phyloP scores from a whole-genome alignment of 805 yeast species.

The Candida ortonii region DNA sequence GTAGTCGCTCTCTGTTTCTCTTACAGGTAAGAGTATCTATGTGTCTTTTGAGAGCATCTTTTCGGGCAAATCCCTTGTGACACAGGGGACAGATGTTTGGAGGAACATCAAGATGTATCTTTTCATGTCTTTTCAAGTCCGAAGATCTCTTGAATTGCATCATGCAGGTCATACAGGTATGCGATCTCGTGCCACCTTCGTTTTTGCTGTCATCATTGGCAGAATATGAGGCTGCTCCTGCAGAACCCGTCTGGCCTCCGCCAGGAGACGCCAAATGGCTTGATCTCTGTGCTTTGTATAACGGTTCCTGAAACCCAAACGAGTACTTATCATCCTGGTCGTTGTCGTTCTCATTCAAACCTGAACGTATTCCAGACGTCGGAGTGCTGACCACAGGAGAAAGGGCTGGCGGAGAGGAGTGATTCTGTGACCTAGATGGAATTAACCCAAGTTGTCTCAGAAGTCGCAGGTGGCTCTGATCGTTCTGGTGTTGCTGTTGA shows the following conservation, averaged over 20 bases:
- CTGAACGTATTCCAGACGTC: too few relatives aligned
- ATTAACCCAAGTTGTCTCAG: slow-evolving; percentile 14
- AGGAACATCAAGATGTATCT: slow-evolving; percentile 66
- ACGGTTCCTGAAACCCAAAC: too few relatives aligned
- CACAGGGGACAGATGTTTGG: slow-evolving; percentile 75
- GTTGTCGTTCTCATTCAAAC: too few relatives aligned
- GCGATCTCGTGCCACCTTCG: slow-evolving; percentile 12
- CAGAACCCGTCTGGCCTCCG: too few relatives aligned
- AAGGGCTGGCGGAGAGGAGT: slow-evolving; percentile 1
- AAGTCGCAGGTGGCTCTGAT: slow-evolving; percentile 5
- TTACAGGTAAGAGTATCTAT: slow-evolving; percentile 71
- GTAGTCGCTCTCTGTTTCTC: slow-evolving; percentile 59
- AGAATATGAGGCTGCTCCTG: too few relatives aligned
- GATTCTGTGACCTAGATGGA: not conserved
- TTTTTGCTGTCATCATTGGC: not conserved
- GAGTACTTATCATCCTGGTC: too few relatives aligned
- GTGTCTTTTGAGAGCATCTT: slow-evolving; percentile 79
- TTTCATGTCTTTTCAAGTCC: slow-evolving; percentile 71
- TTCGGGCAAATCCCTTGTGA: slow-evolving; percentile 81
- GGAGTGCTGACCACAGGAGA: not conserved
- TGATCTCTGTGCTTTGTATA: too few relatives aligned
- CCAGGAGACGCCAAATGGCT: too few relatives aligned
- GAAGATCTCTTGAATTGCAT: slow-evolving; percentile 64
- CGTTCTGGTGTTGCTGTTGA: slow-evolving; percentile 10
- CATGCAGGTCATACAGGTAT: slow-evolving; percentile 57